Percentiles rank a stretch among this genome's conserved stretches.
Conservation (phyloP, 768 basidiomycete genomes). For the Boletellus ananiceps region DNA sequence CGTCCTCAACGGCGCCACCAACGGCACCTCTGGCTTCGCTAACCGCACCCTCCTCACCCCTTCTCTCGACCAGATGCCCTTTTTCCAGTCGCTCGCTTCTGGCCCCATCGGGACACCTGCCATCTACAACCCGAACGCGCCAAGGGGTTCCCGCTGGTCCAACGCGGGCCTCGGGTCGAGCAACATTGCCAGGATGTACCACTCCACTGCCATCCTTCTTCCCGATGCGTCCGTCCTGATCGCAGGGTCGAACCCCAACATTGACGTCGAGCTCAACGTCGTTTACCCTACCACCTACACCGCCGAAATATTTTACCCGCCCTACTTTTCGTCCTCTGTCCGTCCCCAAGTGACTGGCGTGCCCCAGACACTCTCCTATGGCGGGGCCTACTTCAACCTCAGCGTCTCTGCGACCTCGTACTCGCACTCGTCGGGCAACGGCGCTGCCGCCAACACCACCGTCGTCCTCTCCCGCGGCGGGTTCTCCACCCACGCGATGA, state of each 20-base stretch:
- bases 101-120: constrained; percentile 78
- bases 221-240: constrained; percentile 62
- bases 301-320: too few species aligned
- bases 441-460: constrained; percentile 67
- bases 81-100: constrained; percentile 67
- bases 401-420: constrained; percentile 59
- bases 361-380: too few species aligned
- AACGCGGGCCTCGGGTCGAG: constrained; percentile 57
- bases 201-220: constrained; percentile 86
- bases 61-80: constrained; percentile 55
- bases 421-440: constrained; percentile 53
- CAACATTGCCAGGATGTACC: constrained; percentile 78
- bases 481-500: constrained; percentile 82
- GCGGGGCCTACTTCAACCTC: too few species aligned
- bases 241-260: too few species aligned
- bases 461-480: constrained; percentile 82
- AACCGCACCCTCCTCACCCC: constrained; percentile 44
- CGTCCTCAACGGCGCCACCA: constrained; percentile 75
- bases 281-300: too few species aligned
- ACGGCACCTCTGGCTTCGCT: constrained; percentile 88
- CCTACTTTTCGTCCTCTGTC: too few species aligned
- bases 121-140: constrained; percentile 74
- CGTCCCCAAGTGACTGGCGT: too few species aligned
- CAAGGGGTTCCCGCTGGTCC: constrained; percentile 72
- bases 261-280: too few species aligned